These are phyloP conservation scores for Balakata baccata DNA, from an alignment of 345 rosid genomes.

Conservation along the genomic window DNA sequence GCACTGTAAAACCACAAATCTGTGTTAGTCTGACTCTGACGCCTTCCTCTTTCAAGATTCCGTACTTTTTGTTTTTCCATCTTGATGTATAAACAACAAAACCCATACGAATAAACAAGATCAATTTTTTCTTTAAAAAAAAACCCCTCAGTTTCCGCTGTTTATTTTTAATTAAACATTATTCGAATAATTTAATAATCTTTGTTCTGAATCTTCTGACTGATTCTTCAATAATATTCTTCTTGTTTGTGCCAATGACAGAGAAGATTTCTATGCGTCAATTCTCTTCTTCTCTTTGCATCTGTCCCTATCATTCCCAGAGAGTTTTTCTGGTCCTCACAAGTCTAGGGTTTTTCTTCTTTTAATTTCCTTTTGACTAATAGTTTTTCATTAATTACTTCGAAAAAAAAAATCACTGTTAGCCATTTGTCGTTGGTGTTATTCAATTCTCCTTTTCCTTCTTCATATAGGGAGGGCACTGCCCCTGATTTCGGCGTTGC, in stretches of 20 bases:
- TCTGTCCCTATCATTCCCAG: not conserved
- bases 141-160: no score
- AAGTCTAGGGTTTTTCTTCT: not conserved
- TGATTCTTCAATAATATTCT: not conserved
- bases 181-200: not conserved
- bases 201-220: not conserved
- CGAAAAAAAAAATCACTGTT: not conserved
- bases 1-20: no score
- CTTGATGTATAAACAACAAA: no score
- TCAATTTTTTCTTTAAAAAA: no score
- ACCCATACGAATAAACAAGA: no score
- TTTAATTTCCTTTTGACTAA: not conserved
- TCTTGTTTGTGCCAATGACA: not conserved
- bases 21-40: no score
- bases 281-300: not conserved
- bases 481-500: no score
- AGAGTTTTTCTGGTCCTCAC: not conserved
- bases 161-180: not conserved
- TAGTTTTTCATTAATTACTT: not conserved
- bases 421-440: not conserved
- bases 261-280: not conserved
- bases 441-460: not conserved
- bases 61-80: no score
- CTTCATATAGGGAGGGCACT: not conserved
- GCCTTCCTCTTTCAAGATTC: no score